Conservation (phyloP, 768 basidiomycete genomes). For the Crassisporium funariophilum region DNA sequence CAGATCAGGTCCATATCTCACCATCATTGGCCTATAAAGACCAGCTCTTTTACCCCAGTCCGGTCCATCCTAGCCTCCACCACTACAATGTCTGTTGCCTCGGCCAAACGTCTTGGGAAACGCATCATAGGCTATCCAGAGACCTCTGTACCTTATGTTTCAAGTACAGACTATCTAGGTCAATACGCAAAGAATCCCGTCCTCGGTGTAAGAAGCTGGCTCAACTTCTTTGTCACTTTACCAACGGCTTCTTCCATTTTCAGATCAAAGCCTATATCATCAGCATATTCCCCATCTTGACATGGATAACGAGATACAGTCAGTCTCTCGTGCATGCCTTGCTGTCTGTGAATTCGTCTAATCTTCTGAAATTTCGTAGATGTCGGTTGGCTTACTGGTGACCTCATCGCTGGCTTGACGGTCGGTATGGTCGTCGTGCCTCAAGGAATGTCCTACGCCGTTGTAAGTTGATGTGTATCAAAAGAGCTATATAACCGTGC, state of each 20-base stretch:
- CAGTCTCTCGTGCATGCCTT: conserved; percentile 24
- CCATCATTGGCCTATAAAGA: conserved; percentile 11
- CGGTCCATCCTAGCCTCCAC: conserved; percentile 1
- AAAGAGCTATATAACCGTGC: not conserved
- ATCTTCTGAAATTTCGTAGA: conserved; percentile 40
- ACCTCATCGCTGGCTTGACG: conserved; percentile 88
- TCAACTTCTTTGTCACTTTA: conserved; percentile 5
- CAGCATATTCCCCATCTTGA: conserved; percentile 80
- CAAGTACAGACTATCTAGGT: conserved; percentile 56
- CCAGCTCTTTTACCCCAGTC: too few relatives aligned
- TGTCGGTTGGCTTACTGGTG: conserved; percentile 79
- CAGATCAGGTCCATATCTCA: not conserved
- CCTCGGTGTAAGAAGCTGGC: conserved; percentile 44
- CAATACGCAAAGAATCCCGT: conserved; percentile 46
- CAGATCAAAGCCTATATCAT: conserved; percentile 67
- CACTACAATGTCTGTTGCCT: conserved; percentile 23
- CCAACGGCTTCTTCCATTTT: conserved; percentile 6
- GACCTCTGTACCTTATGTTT: conserved; percentile 57
- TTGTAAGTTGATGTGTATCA: conserved; percentile 44
- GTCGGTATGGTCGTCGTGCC: conserved; percentile 96
- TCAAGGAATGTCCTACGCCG: conserved; percentile 89
- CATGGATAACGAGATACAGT: conserved; percentile 91
- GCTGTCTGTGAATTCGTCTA: not conserved
- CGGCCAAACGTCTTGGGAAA: conserved; percentile 55
- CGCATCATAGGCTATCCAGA: conserved; percentile 63